phyloP scores from a whole-genome alignment of 495 filamentous ascomycete species.

The Parathielavia appendiculata region DNA sequence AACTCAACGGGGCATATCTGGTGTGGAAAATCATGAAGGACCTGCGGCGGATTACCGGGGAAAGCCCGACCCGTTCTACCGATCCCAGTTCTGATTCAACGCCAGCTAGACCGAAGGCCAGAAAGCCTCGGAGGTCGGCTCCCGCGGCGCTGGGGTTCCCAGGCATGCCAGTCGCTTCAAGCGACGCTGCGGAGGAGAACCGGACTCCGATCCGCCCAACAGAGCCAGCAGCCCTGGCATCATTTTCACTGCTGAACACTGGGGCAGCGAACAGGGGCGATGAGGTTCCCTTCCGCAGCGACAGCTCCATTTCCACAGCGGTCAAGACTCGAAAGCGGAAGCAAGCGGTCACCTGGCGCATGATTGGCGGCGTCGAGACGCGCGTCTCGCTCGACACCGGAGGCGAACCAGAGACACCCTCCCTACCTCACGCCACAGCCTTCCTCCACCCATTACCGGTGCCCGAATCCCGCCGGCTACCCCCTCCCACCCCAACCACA shows the following conservation, averaged over 20 bases:
- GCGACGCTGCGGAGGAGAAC: neutral
- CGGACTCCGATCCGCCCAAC: too few relatives aligned
- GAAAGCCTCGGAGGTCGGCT: slow-evolving; percentile 29
- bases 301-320: slow-evolving; percentile 34
- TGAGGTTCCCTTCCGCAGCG: neutral
- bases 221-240: neutral
- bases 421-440: neutral
- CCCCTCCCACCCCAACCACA: neutral
- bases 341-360: slow-evolving; percentile 31
- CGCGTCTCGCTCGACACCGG: slow-evolving; percentile 18
- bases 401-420: neutral
- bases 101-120: slow-evolving; percentile 21
- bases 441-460: neutral
- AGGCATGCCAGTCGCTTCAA: neutral
- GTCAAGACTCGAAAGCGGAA: slow-evolving; percentile 43
- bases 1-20: slow-evolving; percentile 35
- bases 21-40: slow-evolving; percentile 29
- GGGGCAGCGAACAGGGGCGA: neutral
- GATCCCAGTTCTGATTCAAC: slow-evolving; percentile 5
- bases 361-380: slow-evolving; percentile 37
- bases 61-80: neutral
- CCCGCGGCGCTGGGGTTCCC: slow-evolving; percentile 18
- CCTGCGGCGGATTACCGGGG: slow-evolving; percentile 25
- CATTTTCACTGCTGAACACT: neutral
- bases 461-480: neutral